phyloP scores from a whole-genome alignment of 306 rosid genomes.

The Cicer arietinum region DNA sequence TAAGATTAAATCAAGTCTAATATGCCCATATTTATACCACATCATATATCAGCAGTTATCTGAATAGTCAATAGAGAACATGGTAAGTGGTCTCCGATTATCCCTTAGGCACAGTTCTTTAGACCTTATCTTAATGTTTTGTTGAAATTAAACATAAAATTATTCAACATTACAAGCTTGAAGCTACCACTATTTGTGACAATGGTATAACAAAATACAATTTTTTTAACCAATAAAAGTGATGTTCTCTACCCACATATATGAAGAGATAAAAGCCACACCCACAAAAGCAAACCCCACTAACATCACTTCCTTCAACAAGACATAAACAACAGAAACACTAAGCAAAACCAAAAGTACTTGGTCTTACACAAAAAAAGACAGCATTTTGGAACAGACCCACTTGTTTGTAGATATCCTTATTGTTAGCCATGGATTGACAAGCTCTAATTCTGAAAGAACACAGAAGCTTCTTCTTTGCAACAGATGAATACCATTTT shows the following conservation, averaged over 20 bases:
- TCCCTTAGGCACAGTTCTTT: not conserved
- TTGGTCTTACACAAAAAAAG: conserved; percentile 11
- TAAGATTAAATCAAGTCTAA: not conserved
- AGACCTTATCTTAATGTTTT: not conserved
- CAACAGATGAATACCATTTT: conserved; percentile 41
- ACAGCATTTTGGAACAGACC: conserved; percentile 57
- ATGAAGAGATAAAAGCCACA: not conserved
- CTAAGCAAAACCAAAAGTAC: not conserved
- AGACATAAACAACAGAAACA: not conserved
- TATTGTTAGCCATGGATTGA: conserved; percentile 51
- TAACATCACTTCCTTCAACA: not conserved
- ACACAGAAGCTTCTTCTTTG: conserved; percentile 31
- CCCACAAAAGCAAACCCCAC: conserved; percentile 1
- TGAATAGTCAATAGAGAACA: not conserved
- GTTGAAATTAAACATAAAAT: not conserved
- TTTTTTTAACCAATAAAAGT: too few species aligned
- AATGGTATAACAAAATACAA: not conserved
- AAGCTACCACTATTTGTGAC: conserved; percentile 21
- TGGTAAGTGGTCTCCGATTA: conserved; percentile 11
- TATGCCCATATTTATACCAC: not conserved
- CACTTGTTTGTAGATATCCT: conserved; percentile 70
- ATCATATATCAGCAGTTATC: not conserved
- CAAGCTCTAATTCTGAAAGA: conserved; percentile 60
- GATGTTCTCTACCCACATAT: not conserved
- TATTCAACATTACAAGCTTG: conserved; percentile 4